These are phyloP conservation scores for Candida gorgasii DNA, from an alignment of 805 yeast genomes.

Conservation along the genomic window DNA sequence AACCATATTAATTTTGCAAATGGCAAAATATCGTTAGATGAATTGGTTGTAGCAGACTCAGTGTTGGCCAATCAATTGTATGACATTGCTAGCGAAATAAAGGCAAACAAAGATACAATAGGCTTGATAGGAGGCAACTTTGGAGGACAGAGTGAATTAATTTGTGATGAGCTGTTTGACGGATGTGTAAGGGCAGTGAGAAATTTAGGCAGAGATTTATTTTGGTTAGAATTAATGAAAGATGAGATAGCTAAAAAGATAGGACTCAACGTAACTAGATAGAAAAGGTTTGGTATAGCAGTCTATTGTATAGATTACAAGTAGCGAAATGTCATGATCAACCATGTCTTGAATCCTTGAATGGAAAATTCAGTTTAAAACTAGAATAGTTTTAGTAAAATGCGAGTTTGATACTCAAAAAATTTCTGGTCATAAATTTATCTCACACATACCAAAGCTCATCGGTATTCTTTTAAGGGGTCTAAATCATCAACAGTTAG, in stretches of 20 bases:
- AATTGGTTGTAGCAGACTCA: conserved; percentile 41
- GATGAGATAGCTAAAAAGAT: conserved; percentile 27
- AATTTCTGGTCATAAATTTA: not conserved
- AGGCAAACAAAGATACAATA: conserved; percentile 69
- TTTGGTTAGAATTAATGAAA: conserved; percentile 42
- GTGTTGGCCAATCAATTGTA: conserved; percentile 58
- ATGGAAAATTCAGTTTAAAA: no score
- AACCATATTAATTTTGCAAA: conserved; percentile 19
- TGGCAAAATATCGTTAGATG: conserved; percentile 27
- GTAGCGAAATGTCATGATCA: no score
- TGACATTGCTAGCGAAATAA: conserved; percentile 61
- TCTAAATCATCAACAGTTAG: no score
- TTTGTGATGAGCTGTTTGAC: conserved; percentile 35
- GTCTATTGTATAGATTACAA: not conserved
- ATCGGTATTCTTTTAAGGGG: no score
- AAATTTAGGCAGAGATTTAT: conserved; percentile 39
- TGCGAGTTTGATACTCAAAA: not conserved
- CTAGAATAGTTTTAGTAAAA: no score
- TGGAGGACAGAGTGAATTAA: conserved; percentile 30
- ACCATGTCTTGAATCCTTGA: no score
- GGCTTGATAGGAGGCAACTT: conserved; percentile 57
- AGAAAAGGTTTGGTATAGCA: not conserved
- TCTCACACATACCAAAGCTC: not conserved
- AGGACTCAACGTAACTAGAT: conserved; percentile 7
- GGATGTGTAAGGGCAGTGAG: conserved; percentile 36